Conservation (phyloP, 2,329 filamentous ascomycete genomes). For the Tolypocladium ophioglossoides region DNA sequence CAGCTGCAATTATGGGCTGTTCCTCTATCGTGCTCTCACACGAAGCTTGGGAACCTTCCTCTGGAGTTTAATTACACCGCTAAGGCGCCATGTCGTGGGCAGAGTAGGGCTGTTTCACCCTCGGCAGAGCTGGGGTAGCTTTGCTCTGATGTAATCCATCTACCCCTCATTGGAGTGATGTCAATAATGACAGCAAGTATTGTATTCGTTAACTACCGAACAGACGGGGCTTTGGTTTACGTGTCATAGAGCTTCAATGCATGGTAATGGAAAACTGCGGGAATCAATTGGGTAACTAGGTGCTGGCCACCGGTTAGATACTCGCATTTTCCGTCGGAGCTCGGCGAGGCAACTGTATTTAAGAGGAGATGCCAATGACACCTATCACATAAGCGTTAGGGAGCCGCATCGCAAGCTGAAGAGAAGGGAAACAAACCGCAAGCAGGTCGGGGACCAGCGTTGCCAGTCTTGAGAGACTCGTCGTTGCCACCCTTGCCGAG, state of each 20-base stretch:
- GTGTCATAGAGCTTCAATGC: not conserved
- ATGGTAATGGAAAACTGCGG: not conserved
- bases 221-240: not conserved
- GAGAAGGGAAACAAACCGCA: slow-evolving; percentile 59
- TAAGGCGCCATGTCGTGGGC: too few species aligned
- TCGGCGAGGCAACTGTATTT: slow-evolving; percentile 20
- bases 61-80: not conserved
- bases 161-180: not conserved
- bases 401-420: not conserved
- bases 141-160: not conserved
- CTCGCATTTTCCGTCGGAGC: not conserved
- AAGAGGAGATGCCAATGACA: slow-evolving; percentile 82
- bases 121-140: not conserved
- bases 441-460: slow-evolving; percentile 84
- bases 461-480: slow-evolving; percentile 97
- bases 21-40: too few species aligned
- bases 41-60: not conserved
- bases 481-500: slow-evolving; percentile 86
- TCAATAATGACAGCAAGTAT: not conserved
- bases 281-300: not conserved
- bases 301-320: not conserved
- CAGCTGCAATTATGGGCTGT: too few species aligned
- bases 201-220: too few species aligned
- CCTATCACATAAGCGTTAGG: slow-evolving; percentile 30
- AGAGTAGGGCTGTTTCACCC: not conserved